These are phyloP conservation scores for Schwanniomyces etchellsii DNA, from an alignment of 1,139 yeast genomes.

Conservation along the genomic window DNA sequence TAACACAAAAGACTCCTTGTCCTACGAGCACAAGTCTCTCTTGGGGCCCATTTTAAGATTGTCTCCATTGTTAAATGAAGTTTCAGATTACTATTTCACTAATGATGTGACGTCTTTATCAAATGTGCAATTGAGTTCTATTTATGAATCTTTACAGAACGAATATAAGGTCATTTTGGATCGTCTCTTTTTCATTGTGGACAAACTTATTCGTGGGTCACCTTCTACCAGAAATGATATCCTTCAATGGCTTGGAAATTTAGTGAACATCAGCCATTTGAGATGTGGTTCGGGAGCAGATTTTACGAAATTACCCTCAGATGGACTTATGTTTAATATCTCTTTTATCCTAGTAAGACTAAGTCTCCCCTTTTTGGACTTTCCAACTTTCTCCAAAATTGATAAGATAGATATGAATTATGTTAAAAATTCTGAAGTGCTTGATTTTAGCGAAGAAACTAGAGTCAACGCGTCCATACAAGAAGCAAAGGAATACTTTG, in stretches of 20 bases:
- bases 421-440: slow-evolving; percentile 48
- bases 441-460: slow-evolving; percentile 76
- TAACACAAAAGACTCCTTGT: slow-evolving; percentile 34
- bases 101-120: slow-evolving; percentile 33
- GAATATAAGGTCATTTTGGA: slow-evolving; percentile 55
- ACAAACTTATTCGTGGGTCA: slow-evolving; percentile 76
- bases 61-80: slow-evolving; percentile 57
- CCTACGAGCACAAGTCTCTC: slow-evolving; percentile 56
- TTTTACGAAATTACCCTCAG: slow-evolving; percentile 59
- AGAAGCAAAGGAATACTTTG: slow-evolving; percentile 58
- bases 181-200: slow-evolving; percentile 61
- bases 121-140: slow-evolving; percentile 37
- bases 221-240: slow-evolving; percentile 56
- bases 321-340: slow-evolving; percentile 79
- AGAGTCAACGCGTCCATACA: slow-evolving; percentile 70
- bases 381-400: slow-evolving; percentile 52
- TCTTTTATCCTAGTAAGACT: slow-evolving; percentile 62
- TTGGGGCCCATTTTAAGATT: slow-evolving; percentile 74
- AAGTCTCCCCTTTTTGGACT: slow-evolving; percentile 79
- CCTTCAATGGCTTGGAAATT: slow-evolving; percentile 61
- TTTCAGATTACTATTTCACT: slow-evolving; percentile 42
- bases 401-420: slow-evolving; percentile 67
- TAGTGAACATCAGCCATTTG: slow-evolving; percentile 76
- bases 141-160: slow-evolving; percentile 52
- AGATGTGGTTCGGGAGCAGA: slow-evolving; percentile 86